These are phyloP conservation scores for Candida montana DNA, from an alignment of 805 yeast genomes.

Conservation along the genomic window DNA sequence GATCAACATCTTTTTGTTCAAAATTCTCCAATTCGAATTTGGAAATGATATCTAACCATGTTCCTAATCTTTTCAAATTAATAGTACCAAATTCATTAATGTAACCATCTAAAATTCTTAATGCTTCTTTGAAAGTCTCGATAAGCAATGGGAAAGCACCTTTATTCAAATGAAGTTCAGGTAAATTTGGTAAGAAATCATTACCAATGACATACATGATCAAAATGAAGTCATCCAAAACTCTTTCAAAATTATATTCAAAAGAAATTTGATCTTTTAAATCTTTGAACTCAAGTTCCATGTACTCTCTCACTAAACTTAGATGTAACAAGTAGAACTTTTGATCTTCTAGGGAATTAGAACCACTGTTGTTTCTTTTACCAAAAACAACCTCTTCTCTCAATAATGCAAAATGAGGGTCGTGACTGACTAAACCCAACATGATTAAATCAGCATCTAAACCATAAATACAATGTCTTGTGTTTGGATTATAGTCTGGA, in stretches of 20 bases:
- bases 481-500: slow-evolving; percentile 85
- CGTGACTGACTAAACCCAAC: slow-evolving; percentile 93
- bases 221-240: slow-evolving; percentile 87
- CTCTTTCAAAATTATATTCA: slow-evolving; percentile 75
- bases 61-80: slow-evolving; percentile 62
- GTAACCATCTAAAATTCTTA: slow-evolving; percentile 74
- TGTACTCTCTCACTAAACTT: slow-evolving; percentile 83
- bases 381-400: slow-evolving; percentile 97
- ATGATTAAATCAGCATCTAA: slow-evolving; percentile 96
- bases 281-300: slow-evolving; percentile 78
- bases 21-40: slow-evolving; percentile 81
- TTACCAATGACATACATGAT: slow-evolving; percentile 95
- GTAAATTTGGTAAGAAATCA: slow-evolving; percentile 95
- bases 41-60: slow-evolving; percentile 73
- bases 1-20: slow-evolving; percentile 76
- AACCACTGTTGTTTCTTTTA: slow-evolving; percentile 29
- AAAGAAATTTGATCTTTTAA: slow-evolving; percentile 60
- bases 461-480: slow-evolving; percentile 95
- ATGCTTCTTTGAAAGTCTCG: slow-evolving; percentile 79
- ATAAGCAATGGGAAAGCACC: slow-evolving; percentile 95
- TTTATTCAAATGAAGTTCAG: slow-evolving; percentile 86
- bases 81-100: slow-evolving; percentile 79
- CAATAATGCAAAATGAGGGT: slow-evolving; percentile 89
- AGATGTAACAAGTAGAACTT: slow-evolving; percentile 79
- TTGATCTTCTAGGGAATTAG: slow-evolving; percentile 62